Conservation (phyloP, 495 filamentous ascomycete genomes). For the Hypoxylon fragiforme region DNA sequence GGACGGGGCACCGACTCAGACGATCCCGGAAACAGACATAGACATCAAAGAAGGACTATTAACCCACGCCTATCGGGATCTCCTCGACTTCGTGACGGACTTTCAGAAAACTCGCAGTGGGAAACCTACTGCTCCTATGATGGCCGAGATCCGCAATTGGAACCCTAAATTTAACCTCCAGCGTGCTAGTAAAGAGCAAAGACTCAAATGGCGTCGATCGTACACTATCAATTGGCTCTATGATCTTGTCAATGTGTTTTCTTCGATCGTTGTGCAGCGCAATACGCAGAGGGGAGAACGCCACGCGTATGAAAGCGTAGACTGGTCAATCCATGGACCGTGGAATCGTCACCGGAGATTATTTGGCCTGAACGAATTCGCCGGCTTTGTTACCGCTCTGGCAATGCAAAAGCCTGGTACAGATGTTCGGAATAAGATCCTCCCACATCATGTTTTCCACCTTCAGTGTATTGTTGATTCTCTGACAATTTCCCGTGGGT, state of each 20-base stretch:
- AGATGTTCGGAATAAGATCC: conserved; percentile 44
- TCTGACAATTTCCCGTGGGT: conserved; percentile 45
- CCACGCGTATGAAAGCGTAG: conserved; percentile 37
- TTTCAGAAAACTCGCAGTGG: conserved; percentile 50
- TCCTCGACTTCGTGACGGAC: conserved; percentile 52
- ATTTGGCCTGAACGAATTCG: conserved; percentile 48
- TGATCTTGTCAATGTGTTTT: conserved; percentile 49
- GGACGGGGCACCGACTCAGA: too few species aligned
- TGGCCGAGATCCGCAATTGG: conserved; percentile 44
- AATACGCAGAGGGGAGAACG: conserved; percentile 40
- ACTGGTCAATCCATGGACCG: conserved; percentile 25
- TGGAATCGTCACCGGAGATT: conserved; percentile 43
- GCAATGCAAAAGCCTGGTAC: conserved; percentile 47
- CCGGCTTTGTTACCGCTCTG: conserved; percentile 40
- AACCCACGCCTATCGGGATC: conserved; percentile 47
- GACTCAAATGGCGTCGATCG: too few species aligned
- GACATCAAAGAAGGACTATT: conserved; percentile 50
- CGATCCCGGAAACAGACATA: conserved; percentile 6
- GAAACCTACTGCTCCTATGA: conserved; percentile 50
- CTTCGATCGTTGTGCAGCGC: conserved; percentile 43
- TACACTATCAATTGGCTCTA: conserved; percentile 58
- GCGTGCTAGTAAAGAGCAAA: conserved; percentile 40
- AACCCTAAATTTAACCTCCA: conserved; percentile 48
- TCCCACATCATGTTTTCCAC: conserved; percentile 51
- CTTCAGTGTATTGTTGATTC: conserved; percentile 54